phyloP scores from a whole-genome alignment of 148 eudicot genomes.

The Chenopodium album region DNA sequence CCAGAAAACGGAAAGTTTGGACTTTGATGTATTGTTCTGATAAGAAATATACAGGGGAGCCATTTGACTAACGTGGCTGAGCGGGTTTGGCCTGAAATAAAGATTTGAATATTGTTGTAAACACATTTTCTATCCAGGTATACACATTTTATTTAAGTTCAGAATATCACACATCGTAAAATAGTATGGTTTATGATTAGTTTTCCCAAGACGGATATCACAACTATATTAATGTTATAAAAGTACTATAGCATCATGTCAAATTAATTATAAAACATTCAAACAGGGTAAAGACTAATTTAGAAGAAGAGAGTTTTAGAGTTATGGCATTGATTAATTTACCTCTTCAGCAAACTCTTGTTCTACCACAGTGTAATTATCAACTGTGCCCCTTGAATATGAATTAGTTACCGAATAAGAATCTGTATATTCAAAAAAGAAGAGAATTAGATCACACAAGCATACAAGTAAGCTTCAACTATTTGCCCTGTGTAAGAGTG shows the following conservation, averaged over 20 bases:
- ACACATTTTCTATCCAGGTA: no score
- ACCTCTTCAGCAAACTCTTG: conserved; percentile 9
- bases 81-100: not conserved
- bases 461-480: not conserved
- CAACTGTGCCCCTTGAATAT: conserved; percentile 21
- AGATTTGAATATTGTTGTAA: not conserved
- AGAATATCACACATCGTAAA: no score
- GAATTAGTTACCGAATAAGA: conserved; percentile 16
- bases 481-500: not conserved
- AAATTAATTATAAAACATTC: no score
- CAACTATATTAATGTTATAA: not conserved
- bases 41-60: not conserved
- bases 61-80: not conserved
- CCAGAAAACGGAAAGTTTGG: not conserved
- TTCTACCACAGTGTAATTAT: conserved; percentile 5
- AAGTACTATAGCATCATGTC: no score
- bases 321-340: not conserved
- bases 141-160: no score
- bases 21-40: not conserved
- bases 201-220: not conserved
- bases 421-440: not conserved
- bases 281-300: not conserved
- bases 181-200: no score
- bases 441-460: not conserved
- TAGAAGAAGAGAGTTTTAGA: not conserved